These are phyloP conservation scores for Inonotus hispidus DNA, from an alignment of 1,284 basidiomycete species.

Conservation along the genomic window DNA sequence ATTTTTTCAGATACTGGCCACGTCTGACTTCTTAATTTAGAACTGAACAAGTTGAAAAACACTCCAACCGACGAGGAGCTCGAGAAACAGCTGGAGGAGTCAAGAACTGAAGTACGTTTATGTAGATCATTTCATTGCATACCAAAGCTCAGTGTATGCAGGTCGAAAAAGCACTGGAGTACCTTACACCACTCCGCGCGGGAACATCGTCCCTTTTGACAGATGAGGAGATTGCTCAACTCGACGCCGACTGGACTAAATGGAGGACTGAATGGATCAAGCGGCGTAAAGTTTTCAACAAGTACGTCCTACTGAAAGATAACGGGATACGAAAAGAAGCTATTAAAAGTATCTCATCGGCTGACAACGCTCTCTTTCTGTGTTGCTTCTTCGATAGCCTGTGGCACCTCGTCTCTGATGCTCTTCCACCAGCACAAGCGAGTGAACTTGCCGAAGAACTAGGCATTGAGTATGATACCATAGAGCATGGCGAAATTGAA, in stretches of 20 bases:
- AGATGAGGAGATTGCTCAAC: slow-evolving; percentile 51
- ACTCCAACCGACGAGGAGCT: slow-evolving; percentile 69
- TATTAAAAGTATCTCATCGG: not conserved
- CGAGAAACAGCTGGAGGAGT: slow-evolving; percentile 39
- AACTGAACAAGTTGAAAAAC: slow-evolving; percentile 54
- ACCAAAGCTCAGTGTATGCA: slow-evolving; percentile 24
- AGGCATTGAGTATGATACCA: slow-evolving; percentile 67
- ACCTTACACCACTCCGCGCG: slow-evolving; percentile 59
- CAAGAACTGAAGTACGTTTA: slow-evolving; percentile 37
- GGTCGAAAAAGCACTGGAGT: slow-evolving; percentile 43
- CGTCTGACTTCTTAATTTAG: slow-evolving; percentile 33
- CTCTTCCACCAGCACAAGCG: slow-evolving; percentile 58
- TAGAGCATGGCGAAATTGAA: slow-evolving; percentile 58
- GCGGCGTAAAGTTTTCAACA: slow-evolving; percentile 61
- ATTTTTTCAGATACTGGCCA: not conserved
- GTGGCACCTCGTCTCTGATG: slow-evolving; percentile 67
- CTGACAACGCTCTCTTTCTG: not conserved
- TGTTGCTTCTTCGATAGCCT: slow-evolving; percentile 42
- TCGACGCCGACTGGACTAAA: slow-evolving; percentile 62
- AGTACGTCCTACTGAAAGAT: slow-evolving; percentile 38
- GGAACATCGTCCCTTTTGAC: slow-evolving; percentile 59
- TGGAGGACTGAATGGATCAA: slow-evolving; percentile 71
- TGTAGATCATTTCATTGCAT: not conserved
- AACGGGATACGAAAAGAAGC: not conserved
- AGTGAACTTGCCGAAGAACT: slow-evolving; percentile 60